phyloP scores from a whole-genome alignment of 2,329 filamentous ascomycete genomes.

The Cyphellophora europaea region DNA sequence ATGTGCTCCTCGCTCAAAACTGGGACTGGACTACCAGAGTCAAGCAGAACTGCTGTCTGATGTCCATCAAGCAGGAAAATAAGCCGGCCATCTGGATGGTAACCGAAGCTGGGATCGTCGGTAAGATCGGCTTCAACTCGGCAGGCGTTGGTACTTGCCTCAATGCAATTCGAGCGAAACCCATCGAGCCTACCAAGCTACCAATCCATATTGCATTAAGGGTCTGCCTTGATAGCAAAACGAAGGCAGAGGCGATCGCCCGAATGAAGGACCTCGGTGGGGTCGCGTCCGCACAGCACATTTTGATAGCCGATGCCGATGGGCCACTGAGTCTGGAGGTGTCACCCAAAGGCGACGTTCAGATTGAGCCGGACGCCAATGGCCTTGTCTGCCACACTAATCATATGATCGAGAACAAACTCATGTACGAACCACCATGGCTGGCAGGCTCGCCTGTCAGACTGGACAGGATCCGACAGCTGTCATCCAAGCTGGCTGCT shows the following conservation, averaged over 20 bases:
- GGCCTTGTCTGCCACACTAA: constrained; percentile 34
- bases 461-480: constrained; percentile 20
- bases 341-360: constrained; percentile 15
- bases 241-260: constrained; percentile 32
- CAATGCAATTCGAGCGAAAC: constrained; percentile 44
- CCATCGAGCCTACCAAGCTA: constrained; percentile 34
- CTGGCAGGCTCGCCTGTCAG: constrained; percentile 16
- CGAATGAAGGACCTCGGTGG: constrained; percentile 33
- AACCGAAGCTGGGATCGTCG: constrained; percentile 47
- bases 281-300: constrained; percentile 43
- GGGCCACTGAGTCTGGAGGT: constrained; percentile 42
- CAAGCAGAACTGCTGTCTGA: constrained; percentile 39
- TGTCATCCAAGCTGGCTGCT: constrained; percentile 16
- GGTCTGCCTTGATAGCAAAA: constrained; percentile 38
- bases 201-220: constrained; percentile 48
- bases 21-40: constrained; percentile 51
- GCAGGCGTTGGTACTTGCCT: constrained; percentile 43
- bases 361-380: constrained; percentile 23
- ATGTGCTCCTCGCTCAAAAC: constrained; percentile 41
- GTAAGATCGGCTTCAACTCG: constrained; percentile 48
- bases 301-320: constrained; percentile 39
- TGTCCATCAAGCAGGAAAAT: constrained; percentile 32
- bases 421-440: constrained; percentile 4
- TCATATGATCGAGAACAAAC: constrained; percentile 26
- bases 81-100: constrained; percentile 43